Conservation (phyloP, 805 yeast species). For the Myxozyma geophila region DNA sequence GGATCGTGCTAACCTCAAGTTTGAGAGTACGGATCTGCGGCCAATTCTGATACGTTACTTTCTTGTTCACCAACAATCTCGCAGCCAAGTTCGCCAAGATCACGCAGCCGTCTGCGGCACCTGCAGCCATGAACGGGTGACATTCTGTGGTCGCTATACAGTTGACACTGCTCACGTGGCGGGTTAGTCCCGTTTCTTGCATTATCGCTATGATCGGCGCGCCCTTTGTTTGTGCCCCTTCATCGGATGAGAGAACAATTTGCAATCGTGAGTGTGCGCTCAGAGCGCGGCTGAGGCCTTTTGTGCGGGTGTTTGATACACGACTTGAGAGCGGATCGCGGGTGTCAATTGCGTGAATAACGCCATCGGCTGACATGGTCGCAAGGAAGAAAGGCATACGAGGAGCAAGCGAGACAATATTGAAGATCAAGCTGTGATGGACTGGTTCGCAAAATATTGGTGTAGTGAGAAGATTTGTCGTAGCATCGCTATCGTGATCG, state of each 20-base stretch:
- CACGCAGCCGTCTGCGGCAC: constrained; percentile 34
- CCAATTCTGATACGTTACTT: constrained; percentile 14
- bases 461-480: neutral
- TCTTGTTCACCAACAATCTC: constrained; percentile 8
- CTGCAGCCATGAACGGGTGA: constrained; percentile 33
- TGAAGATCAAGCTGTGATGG: constrained; percentile 14
- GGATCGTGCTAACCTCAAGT: constrained; percentile 7
- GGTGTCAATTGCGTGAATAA: constrained; percentile 19
- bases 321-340: constrained; percentile 24
- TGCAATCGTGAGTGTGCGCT: constrained; percentile 4
- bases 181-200: neutral
- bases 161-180: constrained; percentile 17
- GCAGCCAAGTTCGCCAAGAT: constrained; percentile 24
- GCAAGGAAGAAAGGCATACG: constrained; percentile 11
- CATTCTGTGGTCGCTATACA: constrained; percentile 21
- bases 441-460: constrained; percentile 25
- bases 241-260: constrained; percentile 12
- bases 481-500: neutral
- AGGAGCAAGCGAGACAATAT: constrained; percentile 7
- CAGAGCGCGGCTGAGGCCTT: neutral
- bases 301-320: constrained; percentile 11
- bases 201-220: neutral
- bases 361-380: constrained; percentile 29
- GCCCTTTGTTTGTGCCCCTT: neutral
- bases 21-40: constrained; percentile 21